Conservation (phyloP, 164 flowering plant species). For the Vitis rupestris region DNA sequence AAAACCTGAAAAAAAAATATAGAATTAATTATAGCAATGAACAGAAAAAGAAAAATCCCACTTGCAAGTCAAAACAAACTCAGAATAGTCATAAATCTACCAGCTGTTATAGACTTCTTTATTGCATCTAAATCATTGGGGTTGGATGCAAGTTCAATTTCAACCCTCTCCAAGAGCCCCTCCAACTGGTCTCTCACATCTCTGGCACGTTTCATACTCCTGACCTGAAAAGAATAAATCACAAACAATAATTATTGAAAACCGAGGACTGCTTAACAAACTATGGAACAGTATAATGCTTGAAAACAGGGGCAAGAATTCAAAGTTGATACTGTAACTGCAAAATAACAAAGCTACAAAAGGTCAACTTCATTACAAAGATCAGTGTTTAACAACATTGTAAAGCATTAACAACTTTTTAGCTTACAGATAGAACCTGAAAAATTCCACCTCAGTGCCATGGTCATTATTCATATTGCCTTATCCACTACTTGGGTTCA, state of each 20-base stretch:
- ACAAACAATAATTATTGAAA: neutral
- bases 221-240: slow-evolving; percentile 44
- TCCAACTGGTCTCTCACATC: slow-evolving; percentile 91
- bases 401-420: no score
- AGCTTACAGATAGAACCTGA: no score
- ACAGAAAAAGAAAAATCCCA: neutral
- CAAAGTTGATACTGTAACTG: no score
- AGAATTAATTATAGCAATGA: slow-evolving; percentile 8
- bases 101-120: slow-evolving; percentile 85
- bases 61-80: neutral
- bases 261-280: neutral
- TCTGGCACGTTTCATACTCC: slow-evolving; percentile 98
- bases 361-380: neutral
- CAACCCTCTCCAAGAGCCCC: slow-evolving; percentile 91
- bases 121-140: slow-evolving; percentile 68
- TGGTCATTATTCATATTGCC: no score
- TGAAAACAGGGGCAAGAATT: no score
- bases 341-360: neutral
- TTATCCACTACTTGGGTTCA: no score
- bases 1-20: slow-evolving; percentile 44
- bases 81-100: slow-evolving; percentile 23
- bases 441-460: no score
- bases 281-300: neutral
- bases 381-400: neutral
- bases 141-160: slow-evolving; percentile 67